Conservation (phyloP, 768 basidiomycete genomes). For the Melanogaster broomeanus region DNA sequence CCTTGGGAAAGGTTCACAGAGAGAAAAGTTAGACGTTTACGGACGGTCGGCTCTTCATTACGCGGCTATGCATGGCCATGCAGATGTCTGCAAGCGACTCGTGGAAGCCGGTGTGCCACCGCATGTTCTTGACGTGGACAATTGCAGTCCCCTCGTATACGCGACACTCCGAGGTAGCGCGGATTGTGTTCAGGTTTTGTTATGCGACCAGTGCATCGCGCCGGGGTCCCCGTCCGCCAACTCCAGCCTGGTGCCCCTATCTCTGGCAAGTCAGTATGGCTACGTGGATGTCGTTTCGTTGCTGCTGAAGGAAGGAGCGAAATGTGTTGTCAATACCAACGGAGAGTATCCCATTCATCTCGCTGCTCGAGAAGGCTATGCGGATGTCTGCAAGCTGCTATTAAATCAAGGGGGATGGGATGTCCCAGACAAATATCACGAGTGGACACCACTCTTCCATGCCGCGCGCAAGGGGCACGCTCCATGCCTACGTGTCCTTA, state of each 20-base stretch:
- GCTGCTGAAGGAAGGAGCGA: conserved; percentile 75
- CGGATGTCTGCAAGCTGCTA: conserved; percentile 78
- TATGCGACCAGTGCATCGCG: conserved; percentile 68
- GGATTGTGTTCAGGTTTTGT: conserved; percentile 79
- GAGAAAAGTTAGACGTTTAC: conserved; percentile 82
- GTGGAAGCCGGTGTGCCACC: conserved; percentile 68
- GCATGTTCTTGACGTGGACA: conserved; percentile 84
- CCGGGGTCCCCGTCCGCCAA: conserved; percentile 57
- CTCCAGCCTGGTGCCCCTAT: conserved; percentile 81
- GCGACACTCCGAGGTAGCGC: conserved; percentile 86
- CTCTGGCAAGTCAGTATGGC: conserved; percentile 89
- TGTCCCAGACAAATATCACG: conserved; percentile 92
- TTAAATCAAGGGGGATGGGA: conserved; percentile 79
- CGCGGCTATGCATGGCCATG: conserved; percentile 91
- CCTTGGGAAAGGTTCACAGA: conserved; percentile 68
- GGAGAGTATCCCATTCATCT: conserved; percentile 98
- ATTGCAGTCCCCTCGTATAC: conserved; percentile 92
- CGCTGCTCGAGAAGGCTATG: conserved; percentile 90
- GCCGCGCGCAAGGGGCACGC: conserved; percentile 85
- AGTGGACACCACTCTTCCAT: conserved; percentile 97
- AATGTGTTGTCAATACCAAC: conserved; percentile 82
- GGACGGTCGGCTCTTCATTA: conserved; percentile 95
- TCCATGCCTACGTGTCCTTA: conserved; percentile 72
- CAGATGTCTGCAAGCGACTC: conserved; percentile 71
- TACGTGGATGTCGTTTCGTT: conserved; percentile 81